Evolutionary conservation across 352 stramenopile species (phyloP).

Genomic region (Pythium aphanidermatum): DNA sequence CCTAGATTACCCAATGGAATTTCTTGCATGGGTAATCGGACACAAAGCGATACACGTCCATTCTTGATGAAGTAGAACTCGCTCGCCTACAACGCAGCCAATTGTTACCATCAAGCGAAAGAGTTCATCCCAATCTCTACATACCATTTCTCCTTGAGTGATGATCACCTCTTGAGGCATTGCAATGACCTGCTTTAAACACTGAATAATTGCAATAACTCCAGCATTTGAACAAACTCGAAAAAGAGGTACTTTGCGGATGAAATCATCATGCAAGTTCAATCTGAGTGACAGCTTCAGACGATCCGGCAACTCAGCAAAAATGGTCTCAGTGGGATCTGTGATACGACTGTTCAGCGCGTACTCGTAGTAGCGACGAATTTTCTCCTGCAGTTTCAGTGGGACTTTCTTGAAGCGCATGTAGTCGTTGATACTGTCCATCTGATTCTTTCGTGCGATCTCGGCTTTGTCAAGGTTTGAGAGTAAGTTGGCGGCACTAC

Average conservation of each 20-base stretch:
- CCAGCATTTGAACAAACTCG: slow-evolving; percentile 59
- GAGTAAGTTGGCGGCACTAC: slow-evolving; percentile 65
- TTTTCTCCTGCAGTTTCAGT: slow-evolving; percentile 58
- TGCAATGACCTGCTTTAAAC: slow-evolving; percentile 46
- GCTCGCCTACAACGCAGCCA: slow-evolving; percentile 22
- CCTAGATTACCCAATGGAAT: slow-evolving; percentile 58
- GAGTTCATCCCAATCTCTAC: too few relatives aligned
- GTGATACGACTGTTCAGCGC: slow-evolving; percentile 46
- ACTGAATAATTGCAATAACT: slow-evolving; percentile 70
- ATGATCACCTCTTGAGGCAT: slow-evolving; percentile 74
- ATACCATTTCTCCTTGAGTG: slow-evolving; percentile 41
- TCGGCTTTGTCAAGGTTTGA: slow-evolving; percentile 70
- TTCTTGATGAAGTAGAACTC: slow-evolving; percentile 81
- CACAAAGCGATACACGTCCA: slow-evolving; percentile 50
- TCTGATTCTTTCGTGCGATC: slow-evolving; percentile 70
- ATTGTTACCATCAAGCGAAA: too few relatives aligned
- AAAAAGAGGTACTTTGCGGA: slow-evolving; percentile 70
- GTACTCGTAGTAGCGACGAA: slow-evolving; percentile 74
- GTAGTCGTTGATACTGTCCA: slow-evolving; percentile 78
- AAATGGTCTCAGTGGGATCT: slow-evolving; percentile 53
- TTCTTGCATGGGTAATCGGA: slow-evolving; percentile 20
- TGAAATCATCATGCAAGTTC: slow-evolving; percentile 61
- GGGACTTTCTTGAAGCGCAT: slow-evolving; percentile 78
- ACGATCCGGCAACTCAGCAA: slow-evolving; percentile 65
- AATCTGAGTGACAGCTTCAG: slow-evolving; percentile 62